Evolutionary conservation across 2,329 filamentous ascomycete genomes (phyloP).

Genomic region (Talaromyces rugulosus): DNA sequence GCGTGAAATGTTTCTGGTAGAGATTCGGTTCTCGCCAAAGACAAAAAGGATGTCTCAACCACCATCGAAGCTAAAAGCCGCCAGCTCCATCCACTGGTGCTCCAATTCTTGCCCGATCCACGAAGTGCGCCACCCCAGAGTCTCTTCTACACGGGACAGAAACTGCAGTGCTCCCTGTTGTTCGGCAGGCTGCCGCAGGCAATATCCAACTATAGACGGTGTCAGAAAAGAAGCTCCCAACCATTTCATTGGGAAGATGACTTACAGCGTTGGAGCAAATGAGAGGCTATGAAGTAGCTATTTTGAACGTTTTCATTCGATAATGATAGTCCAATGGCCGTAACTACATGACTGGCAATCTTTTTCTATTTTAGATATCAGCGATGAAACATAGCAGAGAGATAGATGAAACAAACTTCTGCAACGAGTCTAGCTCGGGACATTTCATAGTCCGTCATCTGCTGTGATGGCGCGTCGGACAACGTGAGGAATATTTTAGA

Average conservation of each 20-base stretch:
- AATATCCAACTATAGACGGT: constrained; percentile 25
- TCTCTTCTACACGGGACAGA: constrained; percentile 22
- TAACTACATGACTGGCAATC: constrained; percentile 25
- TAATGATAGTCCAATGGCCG: constrained; percentile 27
- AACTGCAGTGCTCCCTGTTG: constrained; percentile 27
- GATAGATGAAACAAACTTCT: constrained; percentile 19
- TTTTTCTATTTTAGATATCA: constrained; percentile 18
- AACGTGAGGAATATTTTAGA: constrained; percentile 27
- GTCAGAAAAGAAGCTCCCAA: constrained; percentile 1
- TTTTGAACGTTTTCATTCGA: constrained; percentile 28
- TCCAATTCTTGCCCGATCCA: constrained; percentile 27
- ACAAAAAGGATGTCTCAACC: background rate
- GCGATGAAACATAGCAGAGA: background rate
- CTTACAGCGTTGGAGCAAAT: constrained; percentile 30
- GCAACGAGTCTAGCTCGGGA: constrained; percentile 22
- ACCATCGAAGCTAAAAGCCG: background rate
- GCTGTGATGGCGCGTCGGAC: constrained; percentile 20
- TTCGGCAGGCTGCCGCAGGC: constrained; percentile 23
- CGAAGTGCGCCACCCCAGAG: constrained; percentile 28
- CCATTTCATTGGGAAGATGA: background rate
- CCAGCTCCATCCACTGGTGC: constrained; percentile 26
- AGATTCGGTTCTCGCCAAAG: background rate
- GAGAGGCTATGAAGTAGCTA: constrained; percentile 12
- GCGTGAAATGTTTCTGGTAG: background rate
- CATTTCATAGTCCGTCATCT: constrained; percentile 24